phyloP scores from a whole-genome alignment of 495 filamentous ascomycete species.

The Aspergillus leporis region DNA sequence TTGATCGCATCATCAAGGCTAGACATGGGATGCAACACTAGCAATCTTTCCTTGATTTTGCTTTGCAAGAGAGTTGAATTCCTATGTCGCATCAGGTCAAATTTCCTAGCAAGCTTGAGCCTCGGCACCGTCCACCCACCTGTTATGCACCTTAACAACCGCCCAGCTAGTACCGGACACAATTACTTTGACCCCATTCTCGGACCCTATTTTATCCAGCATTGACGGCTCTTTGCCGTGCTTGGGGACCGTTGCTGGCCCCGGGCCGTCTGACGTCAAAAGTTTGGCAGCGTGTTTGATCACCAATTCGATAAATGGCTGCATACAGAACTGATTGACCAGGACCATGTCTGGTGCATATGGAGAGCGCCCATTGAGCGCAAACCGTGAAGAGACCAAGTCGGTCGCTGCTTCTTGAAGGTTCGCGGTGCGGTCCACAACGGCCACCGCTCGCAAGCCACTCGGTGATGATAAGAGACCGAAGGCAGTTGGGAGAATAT shows the following conservation, averaged over 20 bases:
- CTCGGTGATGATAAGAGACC: neutral
- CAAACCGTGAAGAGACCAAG: constrained; percentile 49
- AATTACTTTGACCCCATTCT: constrained; percentile 20
- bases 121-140: constrained; percentile 12
- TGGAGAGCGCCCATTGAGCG: constrained; percentile 48
- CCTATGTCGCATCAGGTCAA: constrained; percentile 7
- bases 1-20: constrained; percentile 51
- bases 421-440: constrained; percentile 56
- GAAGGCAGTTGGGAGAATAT: neutral
- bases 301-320: constrained; percentile 47
- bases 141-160: constrained; percentile 32
- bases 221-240: constrained; percentile 5
- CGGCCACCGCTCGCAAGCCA: constrained; percentile 37
- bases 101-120: neutral
- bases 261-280: constrained; percentile 24
- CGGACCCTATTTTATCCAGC: constrained; percentile 27
- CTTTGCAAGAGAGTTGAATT: constrained; percentile 26
- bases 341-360: constrained; percentile 57
- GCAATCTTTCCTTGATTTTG: constrained; percentile 34
- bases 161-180: constrained; percentile 36
- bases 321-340: constrained; percentile 57
- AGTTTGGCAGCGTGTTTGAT: constrained; percentile 37
- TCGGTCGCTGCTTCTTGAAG: constrained; percentile 44
- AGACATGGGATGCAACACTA: constrained; percentile 38
- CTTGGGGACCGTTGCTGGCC: constrained; percentile 6